Evolutionary conservation across 1,284 basidiomycete genomes (phyloP), one percentile per base, ranked within the genome.

Genomic region (Pisolithus thermaeus): DNA sequence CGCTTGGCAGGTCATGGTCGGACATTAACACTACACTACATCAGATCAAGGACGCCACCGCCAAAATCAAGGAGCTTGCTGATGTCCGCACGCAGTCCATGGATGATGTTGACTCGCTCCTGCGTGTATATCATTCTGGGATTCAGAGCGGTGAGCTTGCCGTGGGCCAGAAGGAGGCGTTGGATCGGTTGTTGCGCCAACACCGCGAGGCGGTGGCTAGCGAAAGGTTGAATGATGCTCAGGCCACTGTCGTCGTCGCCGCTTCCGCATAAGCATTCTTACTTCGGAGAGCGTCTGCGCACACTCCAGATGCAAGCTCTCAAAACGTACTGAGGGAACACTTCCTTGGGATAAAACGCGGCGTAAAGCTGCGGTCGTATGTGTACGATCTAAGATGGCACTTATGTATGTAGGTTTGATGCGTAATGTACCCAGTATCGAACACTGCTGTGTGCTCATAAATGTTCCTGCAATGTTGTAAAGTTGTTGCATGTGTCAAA

Each of bases 31-130:
- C n/a, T 27, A 25, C 25, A 9, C 20, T 42, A 20, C 18, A n/a
- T 3, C 23, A 87, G 81, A 78, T 97, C 79, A 97, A 99, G 86
- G 95, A 98, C 63, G 95, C 93, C 38, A 99, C 97, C 2, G 86
- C 89, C 72, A 98, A 97, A 83, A 98, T 99, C 80, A 99, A 99
- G 85, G 92, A 97, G 73, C 86, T 99, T 54, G 97, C 97, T 20
- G 97, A 99, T 66, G 92, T 99, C 50, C 87, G 92, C 59, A 97
- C 95, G 28, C 97, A 99, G 72, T 92, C 91, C 22, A 98, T 99
- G 90, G 96, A 99, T 68, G 96, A 99, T 67, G 97, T 99, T 56
- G 97, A 99, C 72, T 91, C 90, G 38, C 87, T 99, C 46, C 80
- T 99, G 41, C 91, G 97, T 68, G 81, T 98, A 42, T 97, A 96